A percentile compares a stretch with the other conserved stretches of the same genome.
Conservation (phyloP, 306 rosid species). For the Rubus idaeus region DNA sequence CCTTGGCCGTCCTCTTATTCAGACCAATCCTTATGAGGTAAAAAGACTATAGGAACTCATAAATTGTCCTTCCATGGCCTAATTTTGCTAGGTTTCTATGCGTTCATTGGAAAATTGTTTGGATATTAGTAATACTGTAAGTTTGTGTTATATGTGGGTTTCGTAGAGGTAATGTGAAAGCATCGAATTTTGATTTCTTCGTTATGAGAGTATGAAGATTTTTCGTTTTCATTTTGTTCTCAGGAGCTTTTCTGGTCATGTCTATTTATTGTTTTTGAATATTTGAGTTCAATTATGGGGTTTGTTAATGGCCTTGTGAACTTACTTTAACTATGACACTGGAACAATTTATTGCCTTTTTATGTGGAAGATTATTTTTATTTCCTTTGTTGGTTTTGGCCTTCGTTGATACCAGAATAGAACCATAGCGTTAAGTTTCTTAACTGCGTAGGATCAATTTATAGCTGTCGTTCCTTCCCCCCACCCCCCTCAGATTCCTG, state of each 20-base stretch:
- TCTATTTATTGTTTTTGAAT: neutral
- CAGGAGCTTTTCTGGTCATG: neutral
- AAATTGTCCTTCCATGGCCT: neutral
- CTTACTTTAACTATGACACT: neutral
- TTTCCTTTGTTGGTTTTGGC: too few relatives aligned
- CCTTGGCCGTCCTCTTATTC: conserved; percentile 93
- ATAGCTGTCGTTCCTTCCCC: too few relatives aligned
- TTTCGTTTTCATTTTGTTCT: neutral
- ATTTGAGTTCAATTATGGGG: neutral
- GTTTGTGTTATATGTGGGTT: neutral
- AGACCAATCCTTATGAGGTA: conserved; percentile 91
- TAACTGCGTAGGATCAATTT: too few relatives aligned
- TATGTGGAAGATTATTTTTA: neutral
- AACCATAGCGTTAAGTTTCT: too few relatives aligned
- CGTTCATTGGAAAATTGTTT: neutral
- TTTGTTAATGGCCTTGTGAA: neutral
- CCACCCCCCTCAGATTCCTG: too few relatives aligned
- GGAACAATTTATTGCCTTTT: too few relatives aligned
- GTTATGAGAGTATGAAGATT: neutral
- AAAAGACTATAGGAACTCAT: too few relatives aligned
- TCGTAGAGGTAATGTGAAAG: neutral
- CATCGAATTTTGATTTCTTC: neutral
- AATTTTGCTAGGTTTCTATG: neutral
- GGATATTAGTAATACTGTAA: neutral
- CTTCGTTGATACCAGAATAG: too few relatives aligned